These are phyloP conservation scores for Dimocarpus longan DNA, from an alignment of 345 rosid genomes.

Conservation along the genomic window DNA sequence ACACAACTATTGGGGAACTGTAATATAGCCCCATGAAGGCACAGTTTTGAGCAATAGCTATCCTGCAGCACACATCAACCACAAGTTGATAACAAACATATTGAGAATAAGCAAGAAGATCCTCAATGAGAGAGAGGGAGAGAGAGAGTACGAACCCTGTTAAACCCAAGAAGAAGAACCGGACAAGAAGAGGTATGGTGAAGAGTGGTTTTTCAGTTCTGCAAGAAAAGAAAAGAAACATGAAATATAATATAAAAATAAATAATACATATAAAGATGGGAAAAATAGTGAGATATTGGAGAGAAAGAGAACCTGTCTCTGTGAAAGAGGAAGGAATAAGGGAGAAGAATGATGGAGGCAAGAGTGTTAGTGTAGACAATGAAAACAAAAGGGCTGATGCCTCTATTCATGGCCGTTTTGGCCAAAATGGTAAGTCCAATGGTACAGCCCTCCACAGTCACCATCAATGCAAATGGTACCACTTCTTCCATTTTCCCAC, in stretches of 20 bases:
- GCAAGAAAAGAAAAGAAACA: conserved; percentile 28
- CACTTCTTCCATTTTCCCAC: conserved; percentile 32
- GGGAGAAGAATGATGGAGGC: conserved; percentile 66
- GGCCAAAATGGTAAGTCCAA: conserved; percentile 67
- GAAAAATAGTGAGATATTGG: not conserved
- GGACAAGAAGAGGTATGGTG: conserved; percentile 48
- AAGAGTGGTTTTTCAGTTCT: conserved; percentile 51
- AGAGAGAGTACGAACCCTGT: conserved; percentile 56
- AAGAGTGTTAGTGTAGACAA: conserved; percentile 62
- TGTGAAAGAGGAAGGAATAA: conserved; percentile 59
- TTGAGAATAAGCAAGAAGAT: no score
- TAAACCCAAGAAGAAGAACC: conserved; percentile 73
- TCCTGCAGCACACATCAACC: conserved; percentile 35
- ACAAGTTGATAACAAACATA: no score
- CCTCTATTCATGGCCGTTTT: conserved; percentile 65
- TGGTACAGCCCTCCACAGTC: conserved; percentile 72
- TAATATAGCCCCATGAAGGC: conserved; percentile 65
- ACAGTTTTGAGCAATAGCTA: conserved; percentile 65
- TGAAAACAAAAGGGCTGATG: conserved; percentile 82
- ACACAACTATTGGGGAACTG: conserved; percentile 82
- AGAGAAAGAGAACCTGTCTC: conserved; percentile 42
- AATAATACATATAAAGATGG: not conserved
- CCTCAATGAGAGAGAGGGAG: conserved; percentile 6
- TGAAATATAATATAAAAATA: not conserved
- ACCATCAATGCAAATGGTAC: conserved; percentile 62